Percentiles rank a stretch among this genome's conserved stretches.
These are phyloP conservation scores for Prunus campanulata DNA, from an alignment of 306 rosid species.

Conservation along the genomic window DNA sequence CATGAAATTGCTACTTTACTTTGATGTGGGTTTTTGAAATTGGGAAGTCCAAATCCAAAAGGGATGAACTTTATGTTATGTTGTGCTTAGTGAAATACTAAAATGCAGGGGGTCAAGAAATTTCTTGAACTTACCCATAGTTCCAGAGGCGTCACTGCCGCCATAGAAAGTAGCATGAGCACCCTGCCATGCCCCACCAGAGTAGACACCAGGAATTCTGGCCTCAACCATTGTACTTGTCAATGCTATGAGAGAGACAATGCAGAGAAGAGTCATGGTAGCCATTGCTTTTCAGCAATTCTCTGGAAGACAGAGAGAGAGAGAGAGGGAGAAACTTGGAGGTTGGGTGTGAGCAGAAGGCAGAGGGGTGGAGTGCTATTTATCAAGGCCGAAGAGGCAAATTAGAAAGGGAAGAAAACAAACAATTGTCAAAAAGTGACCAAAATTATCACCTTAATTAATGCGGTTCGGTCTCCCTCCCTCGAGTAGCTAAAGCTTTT, in stretches of 20 bases:
- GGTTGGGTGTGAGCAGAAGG: conserved; percentile 13
- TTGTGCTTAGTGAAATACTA: background rate
- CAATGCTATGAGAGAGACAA: conserved; percentile 25
- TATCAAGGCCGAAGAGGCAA: conserved; percentile 34
- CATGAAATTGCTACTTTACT: too few relatives aligned
- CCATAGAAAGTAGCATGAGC: conserved; percentile 97
- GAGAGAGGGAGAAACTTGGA: background rate
- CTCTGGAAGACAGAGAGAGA: background rate
- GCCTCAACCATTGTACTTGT: conserved; percentile 26
- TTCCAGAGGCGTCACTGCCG: conserved; percentile 82
- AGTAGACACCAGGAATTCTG: conserved; percentile 41
- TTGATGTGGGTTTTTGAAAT: background rate
- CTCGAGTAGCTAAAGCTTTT: conserved; percentile 1
- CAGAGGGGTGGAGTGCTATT: conserved; percentile 36
- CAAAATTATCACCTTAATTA: conserved; percentile 32
- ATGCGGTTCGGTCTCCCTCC: conserved; percentile 21
- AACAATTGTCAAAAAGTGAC: conserved; percentile 12
- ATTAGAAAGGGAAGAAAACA: background rate
- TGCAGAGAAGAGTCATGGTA: conserved; percentile 9
- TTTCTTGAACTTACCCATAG: conserved; percentile 54
- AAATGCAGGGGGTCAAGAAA: background rate
- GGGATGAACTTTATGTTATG: background rate
- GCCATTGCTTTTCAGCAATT: conserved; percentile 30
- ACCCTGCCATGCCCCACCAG: conserved; percentile 53
- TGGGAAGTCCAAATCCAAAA: background rate